These are phyloP conservation scores for Blastobotrys mokoenaii DNA, from an alignment of 805 yeast species.

Conservation along the genomic window DNA sequence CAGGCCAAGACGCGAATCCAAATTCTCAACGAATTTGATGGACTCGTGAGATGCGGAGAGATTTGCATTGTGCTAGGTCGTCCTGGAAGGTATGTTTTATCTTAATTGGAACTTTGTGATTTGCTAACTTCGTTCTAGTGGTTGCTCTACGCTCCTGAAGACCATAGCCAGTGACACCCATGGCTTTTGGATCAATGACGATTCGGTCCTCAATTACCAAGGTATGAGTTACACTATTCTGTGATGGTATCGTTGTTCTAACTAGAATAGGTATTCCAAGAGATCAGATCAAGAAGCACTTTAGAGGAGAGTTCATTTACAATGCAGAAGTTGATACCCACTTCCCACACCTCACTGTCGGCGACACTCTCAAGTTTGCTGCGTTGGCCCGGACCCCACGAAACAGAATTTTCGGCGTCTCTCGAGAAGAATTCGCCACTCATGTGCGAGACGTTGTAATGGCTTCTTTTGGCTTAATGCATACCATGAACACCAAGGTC, in stretches of 20 bases:
- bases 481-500: slow-evolving; percentile 36
- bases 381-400: slow-evolving; percentile 48
- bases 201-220: slow-evolving; percentile 33
- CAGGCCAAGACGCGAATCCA: slow-evolving; percentile 33
- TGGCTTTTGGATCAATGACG: slow-evolving; percentile 40
- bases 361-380: slow-evolving; percentile 49
- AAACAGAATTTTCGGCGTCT: slow-evolving; percentile 44
- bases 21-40: slow-evolving; percentile 44
- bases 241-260: too few species aligned
- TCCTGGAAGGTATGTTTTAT: slow-evolving; percentile 41
- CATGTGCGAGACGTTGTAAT: slow-evolving; percentile 43
- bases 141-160: slow-evolving; percentile 55
- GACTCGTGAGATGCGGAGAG: slow-evolving; percentile 52
- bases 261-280: slow-evolving; percentile 32
- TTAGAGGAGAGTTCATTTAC: slow-evolving; percentile 57
- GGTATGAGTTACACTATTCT: too few species aligned
- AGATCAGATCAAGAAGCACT: slow-evolving; percentile 37
- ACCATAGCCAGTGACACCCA: slow-evolving; percentile 39
- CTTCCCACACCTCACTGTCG: slow-evolving; percentile 57
- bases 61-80: slow-evolving; percentile 68
- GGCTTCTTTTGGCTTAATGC: slow-evolving; percentile 38
- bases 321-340: slow-evolving; percentile 58
- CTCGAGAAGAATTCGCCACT: slow-evolving; percentile 40
- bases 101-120: slow-evolving; percentile 11
- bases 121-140: slow-evolving; percentile 30